phyloP scores from a whole-genome alignment of 352 stramenopile genomes.

The Thalassiosira mediterranea region DNA sequence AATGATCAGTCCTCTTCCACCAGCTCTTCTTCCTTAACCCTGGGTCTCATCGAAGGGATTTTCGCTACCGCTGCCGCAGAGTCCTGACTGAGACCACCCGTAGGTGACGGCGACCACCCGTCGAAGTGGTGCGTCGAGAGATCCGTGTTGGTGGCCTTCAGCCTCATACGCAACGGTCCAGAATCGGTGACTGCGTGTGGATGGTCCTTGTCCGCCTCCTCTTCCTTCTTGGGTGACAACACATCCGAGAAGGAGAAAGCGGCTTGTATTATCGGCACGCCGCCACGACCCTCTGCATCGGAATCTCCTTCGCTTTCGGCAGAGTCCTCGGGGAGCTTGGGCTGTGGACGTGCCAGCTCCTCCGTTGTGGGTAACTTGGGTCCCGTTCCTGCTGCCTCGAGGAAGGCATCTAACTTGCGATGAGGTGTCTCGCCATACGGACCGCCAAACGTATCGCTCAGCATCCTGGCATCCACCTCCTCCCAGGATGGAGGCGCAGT shows the following conservation, averaged over 20 bases:
- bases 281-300: conserved; percentile 6
- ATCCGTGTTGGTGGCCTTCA: conserved; percentile 33
- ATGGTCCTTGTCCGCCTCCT: conserved; percentile 16
- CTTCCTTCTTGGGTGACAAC: conserved; percentile 35
- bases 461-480: conserved; percentile 24
- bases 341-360: conserved; percentile 13
- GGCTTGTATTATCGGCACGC: conserved; percentile 14
- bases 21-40: neutral
- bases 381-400: conserved; percentile 23
- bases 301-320: neutral
- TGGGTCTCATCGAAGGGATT: too few species aligned
- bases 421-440: conserved; percentile 39
- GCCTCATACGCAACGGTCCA: conserved; percentile 47
- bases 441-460: conserved; percentile 16
- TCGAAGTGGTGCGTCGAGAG: conserved; percentile 56
- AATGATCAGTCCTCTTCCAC: neutral
- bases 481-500: conserved; percentile 27
- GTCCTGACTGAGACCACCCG: neutral
- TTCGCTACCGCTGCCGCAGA: neutral
- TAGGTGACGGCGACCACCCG: conserved; percentile 21
- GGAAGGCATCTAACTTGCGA: conserved; percentile 34
- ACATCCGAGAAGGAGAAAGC: conserved; percentile 54
- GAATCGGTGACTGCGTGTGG: conserved; percentile 42
- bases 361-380: conserved; percentile 21
- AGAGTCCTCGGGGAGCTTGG: conserved; percentile 8